Conservation (phyloP, 2,329 filamentous ascomycete genomes). For the Colletotrichum sp. region DNA sequence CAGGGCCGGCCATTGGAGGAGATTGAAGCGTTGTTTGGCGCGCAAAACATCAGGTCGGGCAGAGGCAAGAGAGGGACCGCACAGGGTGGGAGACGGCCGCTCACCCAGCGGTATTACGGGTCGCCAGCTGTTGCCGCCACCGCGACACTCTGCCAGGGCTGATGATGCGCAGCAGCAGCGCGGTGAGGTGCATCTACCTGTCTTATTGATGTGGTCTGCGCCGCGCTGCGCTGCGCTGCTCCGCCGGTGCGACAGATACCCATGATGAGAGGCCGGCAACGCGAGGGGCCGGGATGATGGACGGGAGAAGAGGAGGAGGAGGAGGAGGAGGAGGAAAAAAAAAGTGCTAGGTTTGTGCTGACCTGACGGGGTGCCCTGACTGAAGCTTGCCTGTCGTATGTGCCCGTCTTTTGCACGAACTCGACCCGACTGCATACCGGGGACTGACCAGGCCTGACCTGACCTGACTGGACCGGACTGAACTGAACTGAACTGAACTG, state of each 20-base stretch:
- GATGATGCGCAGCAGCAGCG: neutral
- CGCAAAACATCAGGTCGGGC: neutral
- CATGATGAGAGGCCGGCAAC: neutral
- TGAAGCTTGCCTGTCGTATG: neutral
- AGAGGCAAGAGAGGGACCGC: neutral
- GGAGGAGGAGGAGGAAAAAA: too few species aligned
- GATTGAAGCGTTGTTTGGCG: neutral
- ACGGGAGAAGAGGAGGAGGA: neutral
- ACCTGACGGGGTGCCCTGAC: neutral
- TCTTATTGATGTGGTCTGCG: neutral
- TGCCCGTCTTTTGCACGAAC: neutral
- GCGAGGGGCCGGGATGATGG: neutral
- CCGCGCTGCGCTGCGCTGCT: neutral
- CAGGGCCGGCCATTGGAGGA: neutral
- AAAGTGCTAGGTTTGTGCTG: neutral
- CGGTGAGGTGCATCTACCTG: neutral
- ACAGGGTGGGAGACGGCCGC: neutral
- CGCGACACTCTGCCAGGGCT: neutral
- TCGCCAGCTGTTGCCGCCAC: constrained; percentile 12
- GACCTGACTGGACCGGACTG: neutral
- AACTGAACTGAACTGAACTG: neutral
- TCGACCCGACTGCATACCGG: neutral
- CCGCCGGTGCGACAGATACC: neutral
- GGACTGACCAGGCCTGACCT: neutral
- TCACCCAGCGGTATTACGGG: constrained; percentile 9